A percentile compares a stretch with the other conserved stretches of the same genome.
These are phyloP conservation scores for Pinus taeda DNA, from an alignment of 75 land plant species.

Conservation along the genomic window DNA sequence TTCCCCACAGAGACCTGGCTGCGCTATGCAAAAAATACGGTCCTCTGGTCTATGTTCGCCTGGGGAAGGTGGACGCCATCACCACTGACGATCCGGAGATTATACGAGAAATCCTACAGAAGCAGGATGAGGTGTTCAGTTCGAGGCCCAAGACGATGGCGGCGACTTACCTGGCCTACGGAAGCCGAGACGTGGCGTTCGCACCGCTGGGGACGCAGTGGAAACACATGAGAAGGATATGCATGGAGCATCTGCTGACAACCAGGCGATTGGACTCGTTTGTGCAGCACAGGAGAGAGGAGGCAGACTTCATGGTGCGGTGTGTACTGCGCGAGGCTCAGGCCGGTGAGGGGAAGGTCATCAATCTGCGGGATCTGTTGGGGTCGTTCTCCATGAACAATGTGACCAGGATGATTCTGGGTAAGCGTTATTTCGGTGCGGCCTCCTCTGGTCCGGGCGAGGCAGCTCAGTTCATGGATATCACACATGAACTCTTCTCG, in stretches of 20 bases:
- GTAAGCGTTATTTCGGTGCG: conserved; percentile 80
- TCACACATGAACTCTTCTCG: conserved; percentile 60
- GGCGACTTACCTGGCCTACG: conserved; percentile 63
- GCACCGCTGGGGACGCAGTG: conserved; percentile 84
- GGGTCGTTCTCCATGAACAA: conserved; percentile 90
- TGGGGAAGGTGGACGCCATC: conserved; percentile 69
- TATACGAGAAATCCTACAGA: conserved; percentile 62
- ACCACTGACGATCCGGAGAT: conserved; percentile 71
- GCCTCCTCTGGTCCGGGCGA: conserved; percentile 48
- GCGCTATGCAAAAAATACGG: conserved; percentile 56
- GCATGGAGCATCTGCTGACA: conserved; percentile 89
- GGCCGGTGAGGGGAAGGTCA: conserved; percentile 4
- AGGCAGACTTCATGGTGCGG: conserved; percentile 56
- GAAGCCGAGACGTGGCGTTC: conserved; percentile 68
- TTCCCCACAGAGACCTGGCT: conserved; percentile 74
- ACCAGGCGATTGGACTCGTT: conserved; percentile 73
- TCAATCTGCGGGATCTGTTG: conserved; percentile 57
- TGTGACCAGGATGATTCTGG: conserved; percentile 81
- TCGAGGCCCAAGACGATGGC: conserved; percentile 72
- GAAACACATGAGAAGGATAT: conserved; percentile 81
- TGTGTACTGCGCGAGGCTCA: conserved; percentile 22
- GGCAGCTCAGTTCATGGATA: conserved; percentile 68
- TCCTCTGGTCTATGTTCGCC: conserved; percentile 69
- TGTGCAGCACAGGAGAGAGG: conserved; percentile 45
- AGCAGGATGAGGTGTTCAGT: conserved; percentile 77